Percentiles rank a stretch among this genome's conserved stretches.
phyloP scores from a whole-genome alignment of 164 flowering plant species.

The Nymphaea thermarum region DNA sequence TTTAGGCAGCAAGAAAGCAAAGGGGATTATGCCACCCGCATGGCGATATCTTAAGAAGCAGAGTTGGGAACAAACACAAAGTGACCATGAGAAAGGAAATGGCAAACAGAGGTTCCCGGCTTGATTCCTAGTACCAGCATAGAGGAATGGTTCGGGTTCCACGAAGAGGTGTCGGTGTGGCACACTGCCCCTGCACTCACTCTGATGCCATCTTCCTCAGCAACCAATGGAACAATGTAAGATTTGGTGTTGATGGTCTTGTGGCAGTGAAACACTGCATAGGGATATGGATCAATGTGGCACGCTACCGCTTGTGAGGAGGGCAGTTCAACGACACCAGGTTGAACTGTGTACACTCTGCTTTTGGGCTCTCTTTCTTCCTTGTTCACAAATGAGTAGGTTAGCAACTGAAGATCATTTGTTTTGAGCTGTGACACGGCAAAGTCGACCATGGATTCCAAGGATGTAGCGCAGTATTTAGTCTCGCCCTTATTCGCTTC shows the following conservation, averaged over 20 bases:
- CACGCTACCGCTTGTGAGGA: neutral
- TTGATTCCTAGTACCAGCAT: neutral
- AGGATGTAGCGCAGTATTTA: too few relatives aligned
- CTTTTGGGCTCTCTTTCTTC: too few relatives aligned
- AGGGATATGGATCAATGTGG: neutral
- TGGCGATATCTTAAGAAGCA: too few relatives aligned
- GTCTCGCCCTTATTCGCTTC: too few relatives aligned
- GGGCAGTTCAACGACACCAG: neutral
- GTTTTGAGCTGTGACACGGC: too few relatives aligned
- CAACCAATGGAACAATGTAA: neutral
- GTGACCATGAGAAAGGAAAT: neutral
- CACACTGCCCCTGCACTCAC: neutral
- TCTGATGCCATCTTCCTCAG: neutral
- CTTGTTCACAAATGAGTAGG: too few relatives aligned
- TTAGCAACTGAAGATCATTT: too few relatives aligned
- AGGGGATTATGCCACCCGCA: too few relatives aligned
- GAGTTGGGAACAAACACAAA: neutral
- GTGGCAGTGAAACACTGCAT: conserved; percentile 1
- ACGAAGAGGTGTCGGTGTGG: neutral
- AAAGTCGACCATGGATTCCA: too few relatives aligned
- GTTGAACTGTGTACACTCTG: neutral
- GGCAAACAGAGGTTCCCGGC: neutral
- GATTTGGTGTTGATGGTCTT: neutral
- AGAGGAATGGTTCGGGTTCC: neutral
- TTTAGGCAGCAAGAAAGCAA: too few relatives aligned